These are phyloP conservation scores for Trifolium pratense DNA, from an alignment of 306 rosid species.

Conservation along the genomic window DNA sequence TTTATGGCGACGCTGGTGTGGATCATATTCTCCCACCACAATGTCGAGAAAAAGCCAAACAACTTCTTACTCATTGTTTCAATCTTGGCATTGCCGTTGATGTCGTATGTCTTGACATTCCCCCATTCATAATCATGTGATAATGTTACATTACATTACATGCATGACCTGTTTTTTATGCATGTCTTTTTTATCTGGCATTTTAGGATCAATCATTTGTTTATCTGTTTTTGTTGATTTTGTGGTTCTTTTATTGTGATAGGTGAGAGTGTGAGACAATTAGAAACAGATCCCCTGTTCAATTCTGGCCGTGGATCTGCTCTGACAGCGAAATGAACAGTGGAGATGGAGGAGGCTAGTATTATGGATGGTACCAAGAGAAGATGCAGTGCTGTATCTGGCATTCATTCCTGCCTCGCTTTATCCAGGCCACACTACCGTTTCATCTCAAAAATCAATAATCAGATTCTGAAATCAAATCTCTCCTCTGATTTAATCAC, in stretches of 20 bases:
- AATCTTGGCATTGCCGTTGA: conserved; percentile 90
- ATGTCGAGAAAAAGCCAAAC: conserved; percentile 82
- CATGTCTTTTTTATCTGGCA: background rate
- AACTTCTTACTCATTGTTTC: conserved; percentile 80
- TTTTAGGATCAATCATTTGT: background rate
- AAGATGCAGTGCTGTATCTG: conserved; percentile 93
- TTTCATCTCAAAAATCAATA: background rate
- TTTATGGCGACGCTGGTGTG: conserved; percentile 98
- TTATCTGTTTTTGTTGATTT: background rate
- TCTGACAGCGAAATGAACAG: conserved; percentile 77
- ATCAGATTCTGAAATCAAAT: conserved; percentile 44
- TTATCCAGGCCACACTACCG: conserved; percentile 50
- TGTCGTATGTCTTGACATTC: conserved; percentile 58
- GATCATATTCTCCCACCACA: conserved; percentile 87
- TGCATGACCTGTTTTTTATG: background rate
- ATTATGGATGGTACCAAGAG: conserved; percentile 88
- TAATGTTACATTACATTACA: background rate
- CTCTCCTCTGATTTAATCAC: conserved; percentile 63
- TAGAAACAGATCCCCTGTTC: conserved; percentile 82
- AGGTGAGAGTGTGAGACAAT: conserved; percentile 86
- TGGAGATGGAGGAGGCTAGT: conserved; percentile 86
- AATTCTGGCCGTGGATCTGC: conserved; percentile 96
- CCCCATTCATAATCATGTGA: background rate
- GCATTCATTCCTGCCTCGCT: conserved; percentile 93
- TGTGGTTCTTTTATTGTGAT: background rate